Evolutionary conservation across 345 rosid species (phyloP), one percentile per base, ranked within the genome.

Genomic region (Kernera saxatilis): DNA sequence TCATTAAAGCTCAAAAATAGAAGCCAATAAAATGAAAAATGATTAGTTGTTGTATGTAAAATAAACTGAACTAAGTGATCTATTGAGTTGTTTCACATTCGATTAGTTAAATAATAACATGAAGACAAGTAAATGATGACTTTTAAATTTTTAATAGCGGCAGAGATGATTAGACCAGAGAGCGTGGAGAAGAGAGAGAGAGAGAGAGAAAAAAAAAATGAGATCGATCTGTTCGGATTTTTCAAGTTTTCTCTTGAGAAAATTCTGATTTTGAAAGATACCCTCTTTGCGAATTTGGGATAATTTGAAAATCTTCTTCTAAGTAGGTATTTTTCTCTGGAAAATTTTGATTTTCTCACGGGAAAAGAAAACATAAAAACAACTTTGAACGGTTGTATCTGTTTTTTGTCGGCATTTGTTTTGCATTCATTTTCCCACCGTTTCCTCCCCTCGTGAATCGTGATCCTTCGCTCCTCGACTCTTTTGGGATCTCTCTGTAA

Each of bases 291-390:
- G 8, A 18, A 8, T 8, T 3, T 40, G 3, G 6, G 2, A 61
- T 8, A n/a, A 15, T 64, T 62, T 9, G 32, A 64, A 48, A 3
- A 14, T 32, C 22, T 48, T 33, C 44, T 48, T 33, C 33, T 21
- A 64, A 46, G 57, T 64, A 14, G 58, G 57, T 64, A 1, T 0
- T 19, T 65, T 65, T 50, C 57, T 65, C 46, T 6, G 33, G 70
- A 65, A 64, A 64, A 14, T 21, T 65, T 51, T n/a, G n/a, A n/a
- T n/a, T n/a, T 64, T 64, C 46, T 64, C 58, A 33, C 70, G n/a
- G 23, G 58, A 33, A 4, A 56, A 56, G 0, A 14, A 64, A 21
- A 21, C 1, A 19, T 10, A 13, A 48, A 30, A n/a, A n/a, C n/a
- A 21, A 6, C 10, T 49, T 33, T 14, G 26, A 19, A 64, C 46